These are phyloP conservation scores for Acanthamoeba healyi DNA, from an alignment of 208 protist genomes.

Conservation along the genomic window DNA sequence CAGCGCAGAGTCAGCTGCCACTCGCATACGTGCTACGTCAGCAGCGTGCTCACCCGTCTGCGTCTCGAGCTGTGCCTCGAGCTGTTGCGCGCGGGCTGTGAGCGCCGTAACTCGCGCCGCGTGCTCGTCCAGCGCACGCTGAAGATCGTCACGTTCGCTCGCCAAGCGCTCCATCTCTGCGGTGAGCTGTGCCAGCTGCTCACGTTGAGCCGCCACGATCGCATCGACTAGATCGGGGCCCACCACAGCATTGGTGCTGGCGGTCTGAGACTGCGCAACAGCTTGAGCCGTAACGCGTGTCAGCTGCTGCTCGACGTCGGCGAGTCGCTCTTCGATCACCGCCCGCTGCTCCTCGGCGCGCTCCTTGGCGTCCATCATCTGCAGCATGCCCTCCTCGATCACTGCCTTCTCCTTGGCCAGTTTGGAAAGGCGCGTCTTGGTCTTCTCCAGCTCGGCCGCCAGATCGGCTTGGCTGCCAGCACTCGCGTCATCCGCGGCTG, in stretches of 20 bases:
- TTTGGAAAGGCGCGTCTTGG: too few species aligned
- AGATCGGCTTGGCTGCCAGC: background rate
- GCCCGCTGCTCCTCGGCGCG: background rate
- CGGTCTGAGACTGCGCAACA: background rate
- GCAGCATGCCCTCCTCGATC: background rate
- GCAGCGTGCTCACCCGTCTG: too few species aligned
- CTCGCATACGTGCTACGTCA: too few species aligned
- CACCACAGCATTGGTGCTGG: background rate
- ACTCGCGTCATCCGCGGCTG: background rate
- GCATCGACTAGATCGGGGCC: background rate
- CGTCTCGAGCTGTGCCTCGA: too few species aligned
- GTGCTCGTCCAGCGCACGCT: background rate
- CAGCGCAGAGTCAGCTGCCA: too few species aligned
- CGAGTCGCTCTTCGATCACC: background rate
- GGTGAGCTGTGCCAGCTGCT: background rate
- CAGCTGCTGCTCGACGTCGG: background rate
- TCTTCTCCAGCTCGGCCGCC: too few species aligned
- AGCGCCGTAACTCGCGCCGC: background rate
- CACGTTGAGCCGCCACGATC: background rate
- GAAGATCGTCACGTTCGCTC: background rate
- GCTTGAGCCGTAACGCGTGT: background rate
- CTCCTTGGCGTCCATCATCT: slow-evolving; percentile 27
- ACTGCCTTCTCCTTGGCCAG: slow-evolving; percentile 5
- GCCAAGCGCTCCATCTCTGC: background rate
- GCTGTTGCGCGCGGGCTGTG: background rate